Percentiles rank a stretch among this genome's conserved stretches.
Evolutionary conservation across 306 rosid species (phyloP).

Genomic region (Medicago arabica): DNA sequence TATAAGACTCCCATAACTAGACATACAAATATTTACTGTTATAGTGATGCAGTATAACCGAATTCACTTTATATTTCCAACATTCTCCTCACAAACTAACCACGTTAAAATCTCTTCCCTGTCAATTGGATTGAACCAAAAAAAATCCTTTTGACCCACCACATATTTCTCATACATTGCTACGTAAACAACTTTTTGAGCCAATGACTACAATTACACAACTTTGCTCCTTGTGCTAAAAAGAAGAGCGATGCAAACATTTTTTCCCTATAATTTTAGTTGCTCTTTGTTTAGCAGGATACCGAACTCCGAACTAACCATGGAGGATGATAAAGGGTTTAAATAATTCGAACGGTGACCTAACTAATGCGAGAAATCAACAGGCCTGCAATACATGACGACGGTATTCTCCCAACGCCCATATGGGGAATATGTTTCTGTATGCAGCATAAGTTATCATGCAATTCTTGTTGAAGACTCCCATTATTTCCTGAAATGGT

Average conservation of each 20-base stretch:
- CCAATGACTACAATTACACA: neutral
- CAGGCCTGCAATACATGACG: slow-evolving; percentile 52
- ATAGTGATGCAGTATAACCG: neutral
- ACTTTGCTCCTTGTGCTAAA: slow-evolving; percentile 26
- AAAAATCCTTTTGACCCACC: neutral
- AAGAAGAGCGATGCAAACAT: neutral
- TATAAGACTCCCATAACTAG: neutral
- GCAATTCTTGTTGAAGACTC: slow-evolving; percentile 86
- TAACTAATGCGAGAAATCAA: slow-evolving; percentile 9
- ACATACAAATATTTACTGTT: neutral
- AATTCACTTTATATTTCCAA: neutral
- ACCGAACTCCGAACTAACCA: slow-evolving; percentile 36
- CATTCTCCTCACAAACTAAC: neutral
- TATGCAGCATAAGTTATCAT: slow-evolving; percentile 85
- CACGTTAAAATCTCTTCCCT: slow-evolving; percentile 2
- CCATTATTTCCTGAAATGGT: slow-evolving; percentile 76
- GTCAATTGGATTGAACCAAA: neutral
- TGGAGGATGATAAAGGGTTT: neutral
- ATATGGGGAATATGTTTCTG: slow-evolving; percentile 85
- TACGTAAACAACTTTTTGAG: neutral
- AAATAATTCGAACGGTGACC: slow-evolving; percentile 12
- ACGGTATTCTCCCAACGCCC: slow-evolving; percentile 88
- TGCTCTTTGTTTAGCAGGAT: slow-evolving; percentile 15
- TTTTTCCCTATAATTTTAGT: neutral
- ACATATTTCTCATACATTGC: neutral